Evolutionary conservation across 129 eudicot species (phyloP), one percentile per base, ranked within the genome.

Genomic region (Artemisia argyi): DNA sequence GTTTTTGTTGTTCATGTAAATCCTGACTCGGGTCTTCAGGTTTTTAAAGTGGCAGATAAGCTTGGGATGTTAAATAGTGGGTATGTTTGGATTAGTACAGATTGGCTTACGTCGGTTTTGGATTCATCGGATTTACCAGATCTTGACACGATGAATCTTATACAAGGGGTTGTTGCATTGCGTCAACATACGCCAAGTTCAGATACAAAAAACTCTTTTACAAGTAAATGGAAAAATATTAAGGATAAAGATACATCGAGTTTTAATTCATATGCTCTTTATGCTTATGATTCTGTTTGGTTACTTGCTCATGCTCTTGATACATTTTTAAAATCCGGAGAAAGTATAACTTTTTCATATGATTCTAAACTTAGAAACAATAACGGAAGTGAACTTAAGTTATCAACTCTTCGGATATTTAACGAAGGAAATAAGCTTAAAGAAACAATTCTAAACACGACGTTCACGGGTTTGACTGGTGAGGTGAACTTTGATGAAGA

Each of bases 231-330:
- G 96, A 84, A 76, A 42, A 71, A 42, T 32, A 76, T 80, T n/a
- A 85, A 80, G 69, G 65, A 78, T 20, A 77, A 71, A 65, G 73
- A 83, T 39, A 82, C 84, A 5, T 56, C 78, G 19, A 73, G 76
- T 22, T 82, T 83, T 19, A 94, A 94, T 71, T 84, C 99, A 3
- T 94, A 90, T 64, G 97, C 97, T 5, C 78, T 87, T 11, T 94
- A 90, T 60, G 97, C 99, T 39, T 94, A 94, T 76, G 99, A 94
- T 76, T 78, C 99, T 0, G 89, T 94, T 2, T 88, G 97, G 97
- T 69, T 90, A 56, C 84, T 91, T 48, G 97, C 99, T n/a, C 91
- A 71, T 66, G 97, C 97, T 66, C 93, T 94, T 54, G 94, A 90
- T 59, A 66, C 42, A 32, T 87, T 82, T 64, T 68, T 90, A 14